Evolutionary conservation across 768 basidiomycete genomes (phyloP), one percentile per base, ranked within the genome.

Genomic region (Gymnopilus dilepis): DNA sequence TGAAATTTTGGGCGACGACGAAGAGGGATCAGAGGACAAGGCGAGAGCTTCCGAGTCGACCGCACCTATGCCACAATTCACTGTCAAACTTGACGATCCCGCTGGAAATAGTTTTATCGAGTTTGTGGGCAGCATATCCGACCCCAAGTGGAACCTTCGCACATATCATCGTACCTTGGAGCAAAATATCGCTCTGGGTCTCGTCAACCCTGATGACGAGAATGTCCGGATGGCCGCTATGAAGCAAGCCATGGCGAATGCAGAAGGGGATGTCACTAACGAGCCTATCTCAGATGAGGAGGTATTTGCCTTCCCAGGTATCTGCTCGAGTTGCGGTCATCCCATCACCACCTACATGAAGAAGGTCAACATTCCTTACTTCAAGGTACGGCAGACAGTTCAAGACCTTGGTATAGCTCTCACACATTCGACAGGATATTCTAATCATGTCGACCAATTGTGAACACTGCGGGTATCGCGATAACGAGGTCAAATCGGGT

Each of bases 381-480:
- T 99, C 84, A 94, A 99, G 84, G 95, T 89, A 52, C 52, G 80
- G 65, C n/a, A 3, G 8, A 17, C 48, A 21, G 21, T 24, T 50
- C 15, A 56, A 28, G 8, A 31, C 57, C 19, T 9, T 24, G 41
- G 37, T 43, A 34, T 62, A 42, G 11, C 9, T 34, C 40, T 60
- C 26, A 58, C 19, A 42, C 22, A 24, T 7, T 33, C 6, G 64
- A 13, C 56, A 97, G 96, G 95, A 99, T 67, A 90, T 95, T 58
- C 77, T 99, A 56, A 97, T 99, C 76, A 98, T 98, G 95, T 97
- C 97, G 22, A 96, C 96, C 6, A 98, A 97, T 73, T 99, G 97
- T 73, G 94, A 95, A 60, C 76, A 78, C 54, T 99, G 97, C 74
- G 97, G 97, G 1, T 99, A 99, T 75, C 84, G 94, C 59, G 97